Evolutionary conservation across 2,329 filamentous ascomycete species (phyloP).

Genomic region (Dactylella cylindrospora): DNA sequence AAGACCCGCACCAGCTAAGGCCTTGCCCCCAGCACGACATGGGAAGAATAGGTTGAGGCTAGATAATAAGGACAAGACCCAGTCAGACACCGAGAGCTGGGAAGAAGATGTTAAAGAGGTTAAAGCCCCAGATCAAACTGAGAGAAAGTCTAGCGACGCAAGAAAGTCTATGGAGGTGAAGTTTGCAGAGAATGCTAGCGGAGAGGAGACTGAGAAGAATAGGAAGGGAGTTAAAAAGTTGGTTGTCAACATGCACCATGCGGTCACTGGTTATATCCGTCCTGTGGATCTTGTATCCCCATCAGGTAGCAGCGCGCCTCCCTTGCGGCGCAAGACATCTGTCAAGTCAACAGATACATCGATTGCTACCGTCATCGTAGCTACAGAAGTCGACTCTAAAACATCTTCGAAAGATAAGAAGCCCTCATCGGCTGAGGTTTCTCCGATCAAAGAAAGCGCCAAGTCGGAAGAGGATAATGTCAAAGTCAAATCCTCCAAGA

Average conservation of each 20-base stretch:
- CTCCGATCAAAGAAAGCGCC: constrained; percentile 5
- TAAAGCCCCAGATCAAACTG: neutral
- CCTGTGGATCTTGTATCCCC: constrained; percentile 5
- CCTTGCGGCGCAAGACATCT: too few species aligned
- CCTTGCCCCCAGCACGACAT: constrained; percentile 7
- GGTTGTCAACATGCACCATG: constrained; percentile 32
- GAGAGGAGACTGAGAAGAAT: constrained; percentile 33
- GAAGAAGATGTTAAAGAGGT: constrained; percentile 2
- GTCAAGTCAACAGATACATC: too few species aligned
- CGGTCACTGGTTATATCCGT: constrained; percentile 32
- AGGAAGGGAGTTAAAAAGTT: constrained; percentile 34
- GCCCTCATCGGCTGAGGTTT: too few species aligned
- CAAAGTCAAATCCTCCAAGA: constrained; percentile 18
- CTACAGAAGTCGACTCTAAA: too few species aligned
- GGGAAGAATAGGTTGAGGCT: constrained; percentile 5
- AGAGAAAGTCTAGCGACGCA: constrained; percentile 7
- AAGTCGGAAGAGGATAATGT: neutral
- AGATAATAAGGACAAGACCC: constrained; percentile 10
- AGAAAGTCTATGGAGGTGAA: constrained; percentile 5
- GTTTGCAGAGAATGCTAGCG: constrained; percentile 8
- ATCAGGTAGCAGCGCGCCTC: too few species aligned
- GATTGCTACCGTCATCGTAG: too few species aligned
- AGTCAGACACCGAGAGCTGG: neutral
- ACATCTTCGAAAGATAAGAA: too few species aligned
- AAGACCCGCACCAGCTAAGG: constrained; percentile 28